Conservation (phyloP, 805 yeast genomes). For the Suhomyces pyralidae region DNA sequence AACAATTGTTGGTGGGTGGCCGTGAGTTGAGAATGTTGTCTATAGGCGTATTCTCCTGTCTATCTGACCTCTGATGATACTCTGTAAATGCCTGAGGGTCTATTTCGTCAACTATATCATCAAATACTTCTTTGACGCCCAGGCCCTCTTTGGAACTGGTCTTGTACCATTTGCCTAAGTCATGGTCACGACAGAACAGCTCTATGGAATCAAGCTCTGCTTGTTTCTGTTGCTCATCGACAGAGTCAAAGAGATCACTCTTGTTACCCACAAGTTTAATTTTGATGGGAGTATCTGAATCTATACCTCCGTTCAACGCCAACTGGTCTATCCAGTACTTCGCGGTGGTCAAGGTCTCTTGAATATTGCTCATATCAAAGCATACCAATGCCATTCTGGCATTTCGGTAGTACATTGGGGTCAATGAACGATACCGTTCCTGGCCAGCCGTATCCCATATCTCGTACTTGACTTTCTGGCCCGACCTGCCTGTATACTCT, state of each 20-base stretch:
- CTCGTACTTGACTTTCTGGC: conserved; percentile 51
- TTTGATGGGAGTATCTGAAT: conserved; percentile 22
- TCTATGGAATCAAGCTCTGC: conserved; percentile 10
- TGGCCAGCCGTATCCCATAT: conserved; percentile 98
- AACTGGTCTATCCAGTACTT: conserved; percentile 90
- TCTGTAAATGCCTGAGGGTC: conserved; percentile 30
- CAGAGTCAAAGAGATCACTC: conserved; percentile 51
- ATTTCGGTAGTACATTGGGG: conserved; percentile 46
- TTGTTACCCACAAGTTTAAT: conserved; percentile 78
- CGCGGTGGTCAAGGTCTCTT: conserved; percentile 60
- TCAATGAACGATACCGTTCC: conserved; percentile 42
- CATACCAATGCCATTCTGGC: conserved; percentile 71
- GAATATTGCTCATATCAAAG: conserved; percentile 64
- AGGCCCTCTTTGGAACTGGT: conserved; percentile 74
- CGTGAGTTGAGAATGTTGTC: background rate
- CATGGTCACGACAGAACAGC: conserved; percentile 17
- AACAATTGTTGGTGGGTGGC: background rate
- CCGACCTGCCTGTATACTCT: conserved; percentile 31
- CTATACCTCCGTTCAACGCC: conserved; percentile 17
- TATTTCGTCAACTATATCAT: conserved; percentile 26
- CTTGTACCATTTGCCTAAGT: conserved; percentile 15
- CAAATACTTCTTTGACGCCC: conserved; percentile 47
- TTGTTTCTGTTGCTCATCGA: conserved; percentile 8
- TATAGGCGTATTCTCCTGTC: background rate
- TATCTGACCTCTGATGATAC: conserved; percentile 7